Conservation (phyloP, 2,329 filamentous ascomycete genomes). For the Dendryphion nanum region DNA sequence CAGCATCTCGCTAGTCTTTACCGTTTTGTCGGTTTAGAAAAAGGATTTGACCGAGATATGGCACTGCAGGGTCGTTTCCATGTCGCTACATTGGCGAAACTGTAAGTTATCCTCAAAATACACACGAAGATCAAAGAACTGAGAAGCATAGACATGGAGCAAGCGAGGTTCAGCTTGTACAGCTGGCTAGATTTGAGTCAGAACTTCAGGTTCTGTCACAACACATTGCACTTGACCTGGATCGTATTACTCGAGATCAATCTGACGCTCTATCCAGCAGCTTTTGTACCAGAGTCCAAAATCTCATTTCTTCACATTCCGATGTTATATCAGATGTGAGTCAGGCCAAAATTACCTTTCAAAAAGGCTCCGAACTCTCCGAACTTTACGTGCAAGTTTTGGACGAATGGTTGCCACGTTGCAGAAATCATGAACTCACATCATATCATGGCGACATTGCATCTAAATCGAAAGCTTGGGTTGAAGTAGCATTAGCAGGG, state of each 20-base stretch:
- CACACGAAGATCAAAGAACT: background rate
- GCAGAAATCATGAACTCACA: background rate
- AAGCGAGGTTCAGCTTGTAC: conserved; percentile 38
- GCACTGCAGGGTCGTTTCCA: conserved; percentile 30
- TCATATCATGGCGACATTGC: conserved; percentile 27
- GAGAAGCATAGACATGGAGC: conserved; percentile 11
- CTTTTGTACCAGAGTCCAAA: conserved; percentile 21
- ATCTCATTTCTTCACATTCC: conserved; percentile 22
- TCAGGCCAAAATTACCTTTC: too few relatives aligned
- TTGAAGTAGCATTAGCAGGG: conserved; percentile 71
- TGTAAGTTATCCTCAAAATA: conserved; percentile 12
- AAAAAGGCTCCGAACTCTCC: too few relatives aligned
- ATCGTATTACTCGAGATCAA: conserved; percentile 33
- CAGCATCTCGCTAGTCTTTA: conserved; percentile 21
- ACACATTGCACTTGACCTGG: conserved; percentile 32
- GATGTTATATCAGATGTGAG: conserved; percentile 13
- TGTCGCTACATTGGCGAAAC: conserved; percentile 19
- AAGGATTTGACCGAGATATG: conserved; percentile 17
- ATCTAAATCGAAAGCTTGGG: conserved; percentile 63
- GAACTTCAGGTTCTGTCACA: conserved; percentile 41
- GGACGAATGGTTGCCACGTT: too few relatives aligned
- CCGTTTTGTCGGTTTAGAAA: conserved; percentile 24
- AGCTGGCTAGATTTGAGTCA: conserved; percentile 41
- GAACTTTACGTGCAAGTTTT: too few relatives aligned
- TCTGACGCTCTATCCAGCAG: conserved; percentile 22